Evolutionary conservation across 768 basidiomycete genomes (phyloP).

Genomic region (Phylloporus rhodoxanthus): DNA sequence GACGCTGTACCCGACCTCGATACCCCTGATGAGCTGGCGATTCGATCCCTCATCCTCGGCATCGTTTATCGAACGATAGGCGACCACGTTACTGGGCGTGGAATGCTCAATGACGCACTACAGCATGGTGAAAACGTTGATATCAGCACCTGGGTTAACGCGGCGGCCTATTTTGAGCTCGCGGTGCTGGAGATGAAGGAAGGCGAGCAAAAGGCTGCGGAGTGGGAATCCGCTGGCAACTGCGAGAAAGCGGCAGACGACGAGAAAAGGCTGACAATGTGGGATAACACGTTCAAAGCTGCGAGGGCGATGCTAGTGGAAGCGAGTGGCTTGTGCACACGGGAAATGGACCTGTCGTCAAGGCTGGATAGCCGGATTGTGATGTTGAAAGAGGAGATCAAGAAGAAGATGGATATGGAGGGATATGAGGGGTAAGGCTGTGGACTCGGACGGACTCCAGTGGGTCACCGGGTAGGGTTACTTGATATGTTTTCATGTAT

Average conservation of each 20-base stretch:
- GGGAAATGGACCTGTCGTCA: slow-evolving; percentile 57
- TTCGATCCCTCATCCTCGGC: slow-evolving; percentile 66
- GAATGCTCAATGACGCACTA: slow-evolving; percentile 49
- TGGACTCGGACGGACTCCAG: no score
- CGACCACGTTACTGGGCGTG: slow-evolving; percentile 39
- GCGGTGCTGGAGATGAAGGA: slow-evolving; percentile 68
- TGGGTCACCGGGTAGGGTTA: slow-evolving; percentile 5
- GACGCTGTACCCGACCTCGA: slow-evolving; percentile 42
- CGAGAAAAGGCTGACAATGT: slow-evolving; percentile 25
- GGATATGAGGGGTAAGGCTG: slow-evolving; percentile 13
- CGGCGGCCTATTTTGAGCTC: slow-evolving; percentile 63
- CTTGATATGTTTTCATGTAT: slow-evolving; percentile 13
- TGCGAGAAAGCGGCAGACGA: background rate
- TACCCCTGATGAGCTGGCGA: slow-evolving; percentile 63
- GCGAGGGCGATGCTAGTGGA: slow-evolving; percentile 49
- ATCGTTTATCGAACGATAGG: slow-evolving; percentile 56
- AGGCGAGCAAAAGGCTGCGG: slow-evolving; percentile 35
- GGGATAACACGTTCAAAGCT: slow-evolving; percentile 43
- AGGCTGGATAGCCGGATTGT: slow-evolving; percentile 64
- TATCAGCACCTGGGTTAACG: slow-evolving; percentile 63
- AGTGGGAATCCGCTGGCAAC: slow-evolving; percentile 27
- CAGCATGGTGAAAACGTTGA: slow-evolving; percentile 35
- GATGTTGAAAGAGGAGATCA: slow-evolving; percentile 69
- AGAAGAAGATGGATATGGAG: slow-evolving; percentile 49
- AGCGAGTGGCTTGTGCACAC: slow-evolving; percentile 42